Evolutionary conservation across 2,329 filamentous ascomycete genomes (phyloP), one percentile per base, ranked within the genome.

Genomic region (Colletotrichum karsti): DNA sequence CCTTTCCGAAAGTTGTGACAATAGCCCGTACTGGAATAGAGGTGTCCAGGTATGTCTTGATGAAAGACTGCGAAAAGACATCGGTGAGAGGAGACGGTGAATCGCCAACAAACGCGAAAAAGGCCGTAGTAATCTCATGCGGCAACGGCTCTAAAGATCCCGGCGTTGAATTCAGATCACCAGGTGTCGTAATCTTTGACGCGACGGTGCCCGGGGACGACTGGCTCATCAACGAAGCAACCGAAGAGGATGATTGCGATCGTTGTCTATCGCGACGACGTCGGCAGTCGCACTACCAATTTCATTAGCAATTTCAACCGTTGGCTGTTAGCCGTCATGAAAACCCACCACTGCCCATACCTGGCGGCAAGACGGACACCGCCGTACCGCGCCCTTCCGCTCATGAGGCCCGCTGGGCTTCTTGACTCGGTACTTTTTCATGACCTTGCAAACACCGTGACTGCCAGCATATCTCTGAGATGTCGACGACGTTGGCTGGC

Each of bases 51-150:
- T 64, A 67, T 3, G 64, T 46, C 13, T 24, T 41, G 13, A 67
- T 26, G 8, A 67, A 67, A 9, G 64, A 67, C 2, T 22, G 46
- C 18, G 64, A 57, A 15, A 67, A 67, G 2, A 67, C 28, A 35
- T 67, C 64, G 5, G 59, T 67, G 3, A 67, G 24, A 9, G 64
- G 64, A 4, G 64, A 67, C 2, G 53, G 44, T 4, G 53, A 64
- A 7, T 67, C 59, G 5, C 64, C 64, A 4, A 67, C 60, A 9
- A 67, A 67, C 2, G 60, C n/a, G 37, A 63, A 67, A 13, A 64
- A 67, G 2, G 64, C 60, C 3, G 30, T 26, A 5, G 60, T 64
- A 6, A 64, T 37, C 10, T 56, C 30, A 12, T 18, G 26, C 4
- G 44, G 37, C 7, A 67, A 35, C 8, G 53, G 50, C n/a, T 58